A percentile compares a stretch with the other conserved stretches of the same genome.
Evolutionary conservation across 116 monocot genomes (phyloP).

Genomic region (Posidonia oceanica): DNA sequence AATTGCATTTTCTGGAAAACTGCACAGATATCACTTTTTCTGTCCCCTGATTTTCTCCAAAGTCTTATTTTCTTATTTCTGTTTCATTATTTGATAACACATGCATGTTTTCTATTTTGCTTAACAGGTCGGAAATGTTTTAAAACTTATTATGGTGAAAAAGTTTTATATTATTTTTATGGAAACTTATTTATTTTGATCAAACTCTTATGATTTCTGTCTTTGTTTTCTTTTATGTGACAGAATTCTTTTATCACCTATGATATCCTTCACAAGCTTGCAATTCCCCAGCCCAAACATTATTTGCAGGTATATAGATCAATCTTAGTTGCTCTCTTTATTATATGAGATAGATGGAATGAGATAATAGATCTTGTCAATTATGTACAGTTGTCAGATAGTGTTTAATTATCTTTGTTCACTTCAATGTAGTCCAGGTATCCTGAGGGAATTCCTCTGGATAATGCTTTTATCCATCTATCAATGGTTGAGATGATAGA

Average conservation of each 20-base stretch:
- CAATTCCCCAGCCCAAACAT: conserved; percentile 92
- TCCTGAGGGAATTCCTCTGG: conserved; percentile 80
- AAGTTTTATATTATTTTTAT: not conserved
- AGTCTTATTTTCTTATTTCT: too few relatives aligned
- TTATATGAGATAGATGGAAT: not conserved
- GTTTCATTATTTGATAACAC: too few relatives aligned
- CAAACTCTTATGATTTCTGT: not conserved
- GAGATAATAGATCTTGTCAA: too few relatives aligned
- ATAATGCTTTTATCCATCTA: conserved; percentile 78
- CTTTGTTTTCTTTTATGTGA: not conserved
- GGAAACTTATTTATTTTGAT: not conserved
- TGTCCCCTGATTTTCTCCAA: too few relatives aligned
- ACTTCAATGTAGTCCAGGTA: conserved; percentile 71
- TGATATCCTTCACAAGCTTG: conserved; percentile 83
- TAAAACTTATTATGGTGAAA: too few relatives aligned
- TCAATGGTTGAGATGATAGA: conserved; percentile 95
- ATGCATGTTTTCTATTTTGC: too few relatives aligned
- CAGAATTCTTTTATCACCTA: conserved; percentile 98
- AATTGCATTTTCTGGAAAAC: too few relatives aligned
- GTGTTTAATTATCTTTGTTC: conserved; percentile 2
- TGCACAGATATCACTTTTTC: too few relatives aligned
- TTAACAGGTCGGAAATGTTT: too few relatives aligned
- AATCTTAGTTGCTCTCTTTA: not conserved
- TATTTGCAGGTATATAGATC: conserved; percentile 71
- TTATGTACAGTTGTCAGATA: not conserved